Base-by-base conservation (phyloP, 176 grass and related monocot species). In the Avena insularis region DNA sequence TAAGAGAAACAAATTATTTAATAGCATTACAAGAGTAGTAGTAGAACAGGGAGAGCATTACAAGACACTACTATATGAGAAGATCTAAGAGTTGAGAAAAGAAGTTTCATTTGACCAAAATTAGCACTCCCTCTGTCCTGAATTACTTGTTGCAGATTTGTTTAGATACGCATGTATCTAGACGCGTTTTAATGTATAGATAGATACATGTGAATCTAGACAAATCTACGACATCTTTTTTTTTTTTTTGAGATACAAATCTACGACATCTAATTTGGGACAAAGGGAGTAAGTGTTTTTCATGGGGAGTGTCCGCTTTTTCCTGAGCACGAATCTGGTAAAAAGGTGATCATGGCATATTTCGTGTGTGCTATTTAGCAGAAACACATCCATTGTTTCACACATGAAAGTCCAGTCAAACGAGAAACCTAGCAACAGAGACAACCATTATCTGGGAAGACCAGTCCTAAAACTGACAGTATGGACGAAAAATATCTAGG, bases 381-480 rank as follows among this genome's bases (percentile, higher is more conserved):
- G 12, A 62, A 75, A 19, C 3, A 31, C 70, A 46, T 33, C 23
- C 38, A 61, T 35, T 20, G 60, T 11, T 73, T 47, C 69, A 49
- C 56, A 82, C 54, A 58, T 67, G 29, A 9, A 73, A 85, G 12
- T 65, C 47, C 31, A 85, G 8, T 13, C 21, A 73, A 84, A 48
- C 20, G 14, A 71, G 81, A 45, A 72, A 58, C 31, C 47, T 65
- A 65, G 16, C 3, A 57, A 57, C 16, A 57, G 21, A 17, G 31
- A 69, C 14, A 67, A 10, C 59, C 45, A 64, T 49, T 74, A 73
- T 68, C 66, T 79, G 20, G 9, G 66, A 73, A 43, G 81, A 43
- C 13, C 67, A 85, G 29, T 72, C 54, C 59, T 64, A 68, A 68
- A 19, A 50, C 4, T 43, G 47, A 45, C 8, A 56, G 16, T 40